A percentile compares a stretch with the other conserved stretches of the same genome.
phyloP scores from a whole-genome alignment of 805 yeast genomes.

The Tetrapisispora arboricola region DNA sequence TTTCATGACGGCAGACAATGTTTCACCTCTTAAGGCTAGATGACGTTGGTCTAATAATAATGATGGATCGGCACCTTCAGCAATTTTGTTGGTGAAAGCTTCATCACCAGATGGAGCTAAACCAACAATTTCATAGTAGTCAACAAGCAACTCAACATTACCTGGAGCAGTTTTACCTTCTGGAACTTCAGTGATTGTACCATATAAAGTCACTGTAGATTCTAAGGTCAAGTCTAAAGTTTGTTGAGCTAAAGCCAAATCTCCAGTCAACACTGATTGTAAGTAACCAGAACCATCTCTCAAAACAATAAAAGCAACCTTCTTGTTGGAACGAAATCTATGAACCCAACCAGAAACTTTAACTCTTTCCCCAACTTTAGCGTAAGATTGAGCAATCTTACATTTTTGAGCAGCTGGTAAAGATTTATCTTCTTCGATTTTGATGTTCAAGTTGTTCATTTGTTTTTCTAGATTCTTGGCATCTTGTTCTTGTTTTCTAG shows the following conservation, averaged over 20 bases:
- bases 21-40: conserved; percentile 91
- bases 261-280: conserved; percentile 83
- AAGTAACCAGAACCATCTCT: conserved; percentile 93
- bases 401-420: conserved; percentile 59
- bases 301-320: conserved; percentile 77
- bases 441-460: conserved; percentile 69
- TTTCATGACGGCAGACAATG: conserved; percentile 83
- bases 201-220: conserved; percentile 70
- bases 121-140: conserved; percentile 81
- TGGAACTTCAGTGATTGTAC: conserved; percentile 73
- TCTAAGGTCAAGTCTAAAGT: conserved; percentile 82
- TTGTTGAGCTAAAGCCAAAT: conserved; percentile 81
- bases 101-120: conserved; percentile 96
- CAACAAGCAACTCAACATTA: conserved; percentile 87
- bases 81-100: conserved; percentile 86
- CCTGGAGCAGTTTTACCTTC: conserved; percentile 98
- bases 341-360: conserved; percentile 91
- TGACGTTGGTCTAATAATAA: conserved; percentile 91
- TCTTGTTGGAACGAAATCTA: conserved; percentile 87
- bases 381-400: conserved; percentile 51
- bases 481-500: conserved; percentile 42
- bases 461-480: conserved; percentile 66
- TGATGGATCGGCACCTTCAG: conserved; percentile 90
- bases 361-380: conserved; percentile 58
- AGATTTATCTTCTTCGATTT: conserved; percentile 59